Base-by-base conservation (phyloP, 768 basidiomycete species). In the Lentinula aciculospora region DNA sequence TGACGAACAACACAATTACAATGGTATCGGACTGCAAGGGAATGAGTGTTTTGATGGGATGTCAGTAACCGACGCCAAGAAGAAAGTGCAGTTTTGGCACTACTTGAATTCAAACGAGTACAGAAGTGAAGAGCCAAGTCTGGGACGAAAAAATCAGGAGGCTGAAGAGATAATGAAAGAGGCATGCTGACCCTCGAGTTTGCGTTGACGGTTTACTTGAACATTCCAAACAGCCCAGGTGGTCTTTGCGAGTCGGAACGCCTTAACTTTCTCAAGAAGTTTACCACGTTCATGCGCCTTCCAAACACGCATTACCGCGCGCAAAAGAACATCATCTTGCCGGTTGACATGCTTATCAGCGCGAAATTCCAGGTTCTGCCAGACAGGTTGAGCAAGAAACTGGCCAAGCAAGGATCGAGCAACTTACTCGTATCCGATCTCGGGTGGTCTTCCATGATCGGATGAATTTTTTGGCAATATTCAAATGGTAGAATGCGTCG, bases 251-350 rank as follows among this genome's bases (percentile, higher is more conserved):
- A 84, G 62, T 32, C 82, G 76, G 19, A 74, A 60, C 4, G 71
- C 67, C 53, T 74, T 78, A 34, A 84, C 80, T 46, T 79, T 76
- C 57, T 81, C 81, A 10, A 89, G 73, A 28, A 84, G 73, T 50
- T 69, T 73, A 29, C 84, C 85, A 8, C 84, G 80, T 63, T 86
- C 86, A 37, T 79, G 80, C 21, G 88, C 84, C 62, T 80, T 85
- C 87, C 88, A 87, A 3, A 88, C 79, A 47, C 83, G 75, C 63
- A 77, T 69, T 46, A 86, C 72, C 28, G 83, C 86, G 45, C 79
- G 78, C 29, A 88, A 58, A 21, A 88, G 74, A 13, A 84, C 72
- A 54, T 74, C 74, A 56, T 89, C 82, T 64, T 82, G 84, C 44
- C 83, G 75, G 46, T 73, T 72, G 12, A 82, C 56, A 64, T 85